Evolutionary conservation across 2,329 filamentous ascomycete genomes (phyloP), one percentile per base, ranked within the genome.

Genomic region (Fusarium sp.): DNA sequence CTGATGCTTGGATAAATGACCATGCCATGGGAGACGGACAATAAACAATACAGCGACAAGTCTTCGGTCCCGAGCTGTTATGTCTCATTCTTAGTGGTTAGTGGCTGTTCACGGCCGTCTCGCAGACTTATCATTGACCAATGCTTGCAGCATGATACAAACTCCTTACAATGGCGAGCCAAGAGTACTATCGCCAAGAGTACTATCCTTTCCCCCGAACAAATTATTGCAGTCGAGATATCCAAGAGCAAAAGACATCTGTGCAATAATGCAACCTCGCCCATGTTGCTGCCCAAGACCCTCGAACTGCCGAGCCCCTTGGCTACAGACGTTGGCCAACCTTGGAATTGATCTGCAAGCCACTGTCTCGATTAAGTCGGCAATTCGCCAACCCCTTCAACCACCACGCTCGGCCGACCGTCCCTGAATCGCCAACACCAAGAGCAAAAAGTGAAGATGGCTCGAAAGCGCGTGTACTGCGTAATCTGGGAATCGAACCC

Each of bases 401-500:
- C 34, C 18, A 37, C 18, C 18, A 37, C 18, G 18, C 34, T n/a
- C 18, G 11, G 10, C 34, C 18, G 18, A 7, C 18, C 18, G 34
- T n/a, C 5, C 34, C 34, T 37, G 18, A n/a, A 37, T 37, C 34
- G 34, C 10, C 34, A 20, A 13, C 13, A 37, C 11, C 11, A 49
- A 5, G 6, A 41, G 6, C 48, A 51, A 40, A 51, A 51, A 51
- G 21, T 1, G 12, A 20, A 9, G 4, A 41, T 13, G 21, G 21
- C 18, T 12, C 12, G 5, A 5, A n/a, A 11, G 21, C 21, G 7
- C 6, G 20, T 20, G 9, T 14, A 23, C 6, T 51, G 48, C 48
- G 48, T 51, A 51, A 51, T 51, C 48, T 51, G 32, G 32, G 21
- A 51, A 40, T 51, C 48, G 21, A 40, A 51, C 32, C 48, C 48